Percentiles rank a stretch among this genome's conserved stretches.
phyloP scores from a whole-genome alignment of 306 rosid genomes.

The Cucurbita argyrosperma region DNA sequence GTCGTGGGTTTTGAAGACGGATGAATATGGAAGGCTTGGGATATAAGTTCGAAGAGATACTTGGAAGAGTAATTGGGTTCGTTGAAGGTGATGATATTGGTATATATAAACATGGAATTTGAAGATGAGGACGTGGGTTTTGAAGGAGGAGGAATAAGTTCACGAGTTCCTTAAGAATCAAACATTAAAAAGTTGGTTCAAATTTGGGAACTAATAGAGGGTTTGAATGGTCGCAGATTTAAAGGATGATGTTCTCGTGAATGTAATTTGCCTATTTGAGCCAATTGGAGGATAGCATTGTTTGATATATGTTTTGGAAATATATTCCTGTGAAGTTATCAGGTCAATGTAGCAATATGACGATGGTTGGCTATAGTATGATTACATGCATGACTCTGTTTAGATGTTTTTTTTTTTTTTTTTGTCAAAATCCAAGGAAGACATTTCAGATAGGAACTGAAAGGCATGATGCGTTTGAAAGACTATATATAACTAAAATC shows the following conservation, averaged over 20 bases:
- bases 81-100: not conserved
- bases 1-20: no score
- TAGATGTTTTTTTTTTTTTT: no score
- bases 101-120: not conserved
- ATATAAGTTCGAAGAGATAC: not conserved
- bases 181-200: not conserved
- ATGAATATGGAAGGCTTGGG: not conserved
- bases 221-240: not conserved
- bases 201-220: not conserved
- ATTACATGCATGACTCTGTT: not conserved
- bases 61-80: not conserved
- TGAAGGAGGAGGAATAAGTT: not conserved
- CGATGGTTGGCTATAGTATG: not conserved
- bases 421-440: no score
- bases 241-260: not conserved
- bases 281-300: not conserved
- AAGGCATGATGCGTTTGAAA: no score
- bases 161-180: conserved; percentile 2
- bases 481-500: no score
- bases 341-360: no score
- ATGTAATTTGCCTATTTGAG: not conserved
- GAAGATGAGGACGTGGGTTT: not conserved
- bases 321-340: no score
- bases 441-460: no score
- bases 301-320: not conserved